These are phyloP conservation scores for Colletotrichum eleusines DNA, from an alignment of 2,329 filamentous ascomycete species.

Conservation along the genomic window DNA sequence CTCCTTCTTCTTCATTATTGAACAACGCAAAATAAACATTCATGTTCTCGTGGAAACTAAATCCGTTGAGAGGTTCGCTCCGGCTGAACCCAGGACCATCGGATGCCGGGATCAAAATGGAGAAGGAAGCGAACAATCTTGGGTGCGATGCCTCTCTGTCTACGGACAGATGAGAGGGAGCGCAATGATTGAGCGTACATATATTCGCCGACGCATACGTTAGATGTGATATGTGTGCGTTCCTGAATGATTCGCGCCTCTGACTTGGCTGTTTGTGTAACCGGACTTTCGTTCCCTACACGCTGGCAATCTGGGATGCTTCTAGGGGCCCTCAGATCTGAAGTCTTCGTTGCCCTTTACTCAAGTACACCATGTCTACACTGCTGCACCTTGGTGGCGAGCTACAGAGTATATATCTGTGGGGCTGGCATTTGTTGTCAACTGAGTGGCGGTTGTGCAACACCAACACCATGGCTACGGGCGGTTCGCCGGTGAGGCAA, in stretches of 20 bases:
- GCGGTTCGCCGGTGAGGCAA: not conserved
- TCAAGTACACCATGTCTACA: too few relatives aligned
- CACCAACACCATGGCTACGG: not conserved
- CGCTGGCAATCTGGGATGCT: not conserved
- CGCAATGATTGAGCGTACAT: slow-evolving; percentile 73
- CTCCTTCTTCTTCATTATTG: slow-evolving; percentile 52
- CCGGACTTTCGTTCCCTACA: slow-evolving; percentile 32
- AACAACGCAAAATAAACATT: slow-evolving; percentile 64
- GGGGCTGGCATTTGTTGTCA: not conserved
- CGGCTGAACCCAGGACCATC: slow-evolving; percentile 62
- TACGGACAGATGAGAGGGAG: slow-evolving; percentile 63
- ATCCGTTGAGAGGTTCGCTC: slow-evolving; percentile 61
- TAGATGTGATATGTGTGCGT: not conserved
- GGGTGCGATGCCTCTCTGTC: slow-evolving; percentile 68
- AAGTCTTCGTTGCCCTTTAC: not conserved
- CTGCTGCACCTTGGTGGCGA: not conserved
- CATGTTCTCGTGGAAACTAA: slow-evolving; percentile 48
- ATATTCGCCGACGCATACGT: slow-evolving; percentile 16
- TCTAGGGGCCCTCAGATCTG: too few relatives aligned
- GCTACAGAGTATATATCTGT: not conserved
- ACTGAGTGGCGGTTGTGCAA: not conserved
- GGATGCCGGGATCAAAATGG: slow-evolving; percentile 62
- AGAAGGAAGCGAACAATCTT: slow-evolving; percentile 70
- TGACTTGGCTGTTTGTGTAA: not conserved
- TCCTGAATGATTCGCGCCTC: not conserved